Evolutionary conservation across 495 filamentous ascomycete genomes (phyloP), one percentile per base, ranked within the genome.

Genomic region (Xanthoparmelia taractica): DNA sequence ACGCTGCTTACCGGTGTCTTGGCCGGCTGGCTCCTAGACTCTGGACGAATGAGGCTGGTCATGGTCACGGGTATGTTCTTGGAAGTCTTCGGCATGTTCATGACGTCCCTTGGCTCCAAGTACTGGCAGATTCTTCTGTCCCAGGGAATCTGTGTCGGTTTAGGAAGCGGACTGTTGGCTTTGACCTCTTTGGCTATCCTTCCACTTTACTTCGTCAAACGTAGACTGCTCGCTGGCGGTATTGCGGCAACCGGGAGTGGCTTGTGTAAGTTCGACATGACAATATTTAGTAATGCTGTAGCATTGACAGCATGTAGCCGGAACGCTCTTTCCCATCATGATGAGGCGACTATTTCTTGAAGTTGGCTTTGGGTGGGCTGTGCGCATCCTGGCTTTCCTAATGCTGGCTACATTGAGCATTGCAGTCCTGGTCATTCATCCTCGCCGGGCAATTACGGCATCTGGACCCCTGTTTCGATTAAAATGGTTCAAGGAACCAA

Each of bases 51-150:
- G 59, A 78, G 77, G 11, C 61, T 65, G 0, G 72, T 90, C 5
- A 68, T 89, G 29, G 27, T 69, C 6, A 71, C 73, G 27, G 87
- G 87, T 8, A 78, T 76, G 31, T 74, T 88, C 60, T 74, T 88
- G 61, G 73, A 86, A 4, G 84, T 87, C 1, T 81, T 90, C 43
- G 87, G 86, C 5, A 74, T 84, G 65, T 85, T 91, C 83, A 87
- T 89, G 86, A 79, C 84, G 15, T 85, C 79, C 67, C 68, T 84
- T n/a, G 80, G 78, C 63, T 75, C 72, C 2, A 65, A 78, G 56
- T 87, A 80, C 69, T 87, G 80, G 78, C 83, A 87, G 41, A 72
- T 82, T 6, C 69, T 87, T 27, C 76, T 87, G 13, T 74, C 83
- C 2, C 85, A 87, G 66, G 85, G 81, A n/a, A 57, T 82, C 59